Evolutionary conservation across 2,329 filamentous ascomycete species (phyloP), one percentile per base, ranked within the genome.

Genomic region (Madurella mycetomatis): DNA sequence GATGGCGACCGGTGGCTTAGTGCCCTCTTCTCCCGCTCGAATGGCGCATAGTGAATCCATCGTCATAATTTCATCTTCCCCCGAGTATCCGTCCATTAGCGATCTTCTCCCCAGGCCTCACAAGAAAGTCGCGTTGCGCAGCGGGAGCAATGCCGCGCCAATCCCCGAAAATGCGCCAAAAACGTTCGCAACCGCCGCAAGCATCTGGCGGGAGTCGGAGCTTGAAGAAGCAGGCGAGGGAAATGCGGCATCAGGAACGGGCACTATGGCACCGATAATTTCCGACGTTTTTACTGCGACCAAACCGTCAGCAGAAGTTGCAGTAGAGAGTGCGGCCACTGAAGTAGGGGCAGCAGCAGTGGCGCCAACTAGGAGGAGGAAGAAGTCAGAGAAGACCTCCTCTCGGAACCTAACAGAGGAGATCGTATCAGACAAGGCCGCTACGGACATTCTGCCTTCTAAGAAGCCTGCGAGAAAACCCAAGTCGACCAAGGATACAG

Each of bases 51-150:
- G 61, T 39, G 61, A 67, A 9, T 61, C 68, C 16, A 60, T 68
- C 31, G 53, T 67, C 31, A 54, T 70, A 32, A 65, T 67, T 9
- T 79, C 79, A 0, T 82, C 79, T 0, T 82, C 80, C 4, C 79
- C 80, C n/a, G 73, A 72, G n/a, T 66, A 84, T 0, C 81, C 81
- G 2, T 74, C 80, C 0, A 66, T 83, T 0, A 70, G 72, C 39
- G 74, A 82, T 2, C 65, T 84, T 9, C 59, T 79, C 1, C 68
- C 71, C 2, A 75, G 72, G 50, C 65, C 57, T 37, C 59, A 62
- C 11, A 70, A 62, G 25, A 69, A 62, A 11, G 62, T 71, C 2
- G 41, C 69, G 1, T 56, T 74, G 9, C 65, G 64, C 41, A 72
- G 65, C 41, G 73, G 71, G 5, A 74, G 66, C 57, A 68, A 69